Percentiles rank a stretch among this genome's conserved stretches.
These are phyloP conservation scores for Cordyceps cateniannulata DNA, from an alignment of 2,329 filamentous ascomycete species.

Conservation along the genomic window DNA sequence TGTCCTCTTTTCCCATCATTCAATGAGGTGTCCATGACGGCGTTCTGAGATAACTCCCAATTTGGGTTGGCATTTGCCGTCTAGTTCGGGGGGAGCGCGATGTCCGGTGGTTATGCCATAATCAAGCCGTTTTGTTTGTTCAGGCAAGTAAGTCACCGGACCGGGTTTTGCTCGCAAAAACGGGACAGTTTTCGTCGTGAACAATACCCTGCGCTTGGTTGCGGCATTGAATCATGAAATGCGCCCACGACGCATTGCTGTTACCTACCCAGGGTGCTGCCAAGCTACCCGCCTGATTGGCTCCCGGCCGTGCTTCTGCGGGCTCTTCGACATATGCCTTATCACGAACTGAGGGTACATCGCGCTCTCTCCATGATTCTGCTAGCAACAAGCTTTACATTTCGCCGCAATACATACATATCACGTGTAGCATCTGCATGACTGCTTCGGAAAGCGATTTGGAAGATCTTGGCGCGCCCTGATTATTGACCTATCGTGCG, in stretches of 20 bases:
- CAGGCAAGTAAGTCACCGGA: too few relatives aligned
- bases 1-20: neutral
- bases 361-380: too few relatives aligned
- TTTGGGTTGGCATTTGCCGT: neutral
- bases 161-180: neutral
- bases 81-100: too few relatives aligned
- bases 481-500: neutral
- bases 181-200: neutral
- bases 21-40: conserved; percentile 9
- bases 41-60: neutral
- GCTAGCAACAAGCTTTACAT: neutral
- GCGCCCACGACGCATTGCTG: neutral
- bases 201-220: neutral
- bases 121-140: too few relatives aligned
- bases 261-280: neutral
- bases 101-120: too few relatives aligned
- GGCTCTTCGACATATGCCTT: neutral
- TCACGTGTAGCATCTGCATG: neutral
- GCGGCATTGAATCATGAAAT: neutral
- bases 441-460: neutral
- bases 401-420: neutral
- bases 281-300: neutral
- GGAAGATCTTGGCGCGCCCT: neutral
- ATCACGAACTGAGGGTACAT: neutral
- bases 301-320: neutral